These are phyloP conservation scores for Kwoniella dendrophila DNA, from an alignment of 768 basidiomycete genomes.

Conservation along the genomic window DNA sequence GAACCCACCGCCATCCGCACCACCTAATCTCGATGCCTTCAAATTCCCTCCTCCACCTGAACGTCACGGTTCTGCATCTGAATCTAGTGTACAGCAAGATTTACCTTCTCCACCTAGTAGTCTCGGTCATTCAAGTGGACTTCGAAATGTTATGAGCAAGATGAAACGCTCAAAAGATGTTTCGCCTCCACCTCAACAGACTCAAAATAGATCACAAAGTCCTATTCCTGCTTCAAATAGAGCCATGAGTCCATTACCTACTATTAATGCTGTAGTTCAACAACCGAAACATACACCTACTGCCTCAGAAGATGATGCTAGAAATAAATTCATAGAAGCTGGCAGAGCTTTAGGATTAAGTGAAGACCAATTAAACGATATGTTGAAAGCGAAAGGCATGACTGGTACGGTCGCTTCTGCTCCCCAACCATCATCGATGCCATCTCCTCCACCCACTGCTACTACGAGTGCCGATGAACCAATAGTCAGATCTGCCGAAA, in stretches of 20 bases:
- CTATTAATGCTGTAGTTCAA: background rate
- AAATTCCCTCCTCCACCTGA: conserved; percentile 23
- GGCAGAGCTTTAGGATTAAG: conserved; percentile 39
- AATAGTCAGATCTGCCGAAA: conserved; percentile 4
- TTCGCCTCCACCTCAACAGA: conserved; percentile 11
- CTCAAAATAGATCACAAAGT: background rate
- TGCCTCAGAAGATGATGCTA: conserved; percentile 27
- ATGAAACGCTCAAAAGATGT: conserved; percentile 16
- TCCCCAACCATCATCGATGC: background rate
- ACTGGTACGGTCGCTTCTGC: background rate
- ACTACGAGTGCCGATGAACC: background rate
- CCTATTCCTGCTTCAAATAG: background rate
- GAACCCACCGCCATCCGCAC: conserved; percentile 18
- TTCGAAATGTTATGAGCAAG: conserved; percentile 18
- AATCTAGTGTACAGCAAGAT: background rate
- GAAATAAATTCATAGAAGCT: conserved; percentile 42
- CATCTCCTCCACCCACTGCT: conserved; percentile 6
- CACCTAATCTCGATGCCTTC: conserved; percentile 34
- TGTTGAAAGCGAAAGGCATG: conserved; percentile 36
- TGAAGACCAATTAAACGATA: conserved; percentile 35
- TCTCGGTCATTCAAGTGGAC: conserved; percentile 5
- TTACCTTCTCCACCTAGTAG: conserved; percentile 27
- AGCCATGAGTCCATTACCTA: conserved; percentile 3
- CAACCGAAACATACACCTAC: conserved; percentile 12
- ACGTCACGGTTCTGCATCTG: conserved; percentile 4